phyloP scores from a whole-genome alignment of 2,329 filamentous ascomycete species.

The Paraphoma sp. region DNA sequence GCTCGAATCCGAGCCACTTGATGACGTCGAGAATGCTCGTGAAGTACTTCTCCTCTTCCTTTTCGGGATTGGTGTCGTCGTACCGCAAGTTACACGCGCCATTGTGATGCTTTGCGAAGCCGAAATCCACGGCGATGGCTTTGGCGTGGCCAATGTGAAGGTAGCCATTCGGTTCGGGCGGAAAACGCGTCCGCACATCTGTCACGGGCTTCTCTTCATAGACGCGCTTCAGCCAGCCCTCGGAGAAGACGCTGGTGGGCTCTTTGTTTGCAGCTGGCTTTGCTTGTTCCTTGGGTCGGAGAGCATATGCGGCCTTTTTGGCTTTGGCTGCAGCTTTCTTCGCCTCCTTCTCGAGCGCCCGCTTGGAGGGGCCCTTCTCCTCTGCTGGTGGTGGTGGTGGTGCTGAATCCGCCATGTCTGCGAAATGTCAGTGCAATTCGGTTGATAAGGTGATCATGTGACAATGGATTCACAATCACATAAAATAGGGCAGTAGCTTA shows the following conservation, averaged over 20 bases:
- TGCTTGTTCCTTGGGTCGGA: conserved; percentile 49
- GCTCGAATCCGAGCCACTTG: conserved; percentile 84
- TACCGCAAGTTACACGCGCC: conserved; percentile 80
- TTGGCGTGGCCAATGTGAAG: conserved; percentile 94
- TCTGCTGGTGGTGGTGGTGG: conserved; percentile 26
- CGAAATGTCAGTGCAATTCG: conserved; percentile 1
- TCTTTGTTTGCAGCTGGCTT: conserved; percentile 35
- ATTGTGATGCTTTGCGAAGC: conserved; percentile 84
- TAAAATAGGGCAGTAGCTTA: background rate
- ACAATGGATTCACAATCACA: background rate
- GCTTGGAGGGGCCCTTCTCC: conserved; percentile 53
- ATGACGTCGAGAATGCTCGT: conserved; percentile 88
- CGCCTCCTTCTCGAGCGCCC: conserved; percentile 56
- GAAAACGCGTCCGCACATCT: conserved; percentile 57
- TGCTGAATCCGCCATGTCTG: conserved; percentile 34
- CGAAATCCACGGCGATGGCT: conserved; percentile 95
- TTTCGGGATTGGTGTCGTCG: conserved; percentile 95
- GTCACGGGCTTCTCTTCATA: conserved; percentile 58
- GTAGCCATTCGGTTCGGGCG: conserved; percentile 81
- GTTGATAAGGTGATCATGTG: too few species aligned
- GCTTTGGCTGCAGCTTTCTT: conserved; percentile 56
- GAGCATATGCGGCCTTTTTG: conserved; percentile 52
- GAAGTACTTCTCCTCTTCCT: conserved; percentile 90
- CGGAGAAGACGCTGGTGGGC: conserved; percentile 52
- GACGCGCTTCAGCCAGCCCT: conserved; percentile 58